These are phyloP conservation scores for Pyrenula massariospora DNA, from an alignment of 495 filamentous ascomycete species.

Conservation along the genomic window DNA sequence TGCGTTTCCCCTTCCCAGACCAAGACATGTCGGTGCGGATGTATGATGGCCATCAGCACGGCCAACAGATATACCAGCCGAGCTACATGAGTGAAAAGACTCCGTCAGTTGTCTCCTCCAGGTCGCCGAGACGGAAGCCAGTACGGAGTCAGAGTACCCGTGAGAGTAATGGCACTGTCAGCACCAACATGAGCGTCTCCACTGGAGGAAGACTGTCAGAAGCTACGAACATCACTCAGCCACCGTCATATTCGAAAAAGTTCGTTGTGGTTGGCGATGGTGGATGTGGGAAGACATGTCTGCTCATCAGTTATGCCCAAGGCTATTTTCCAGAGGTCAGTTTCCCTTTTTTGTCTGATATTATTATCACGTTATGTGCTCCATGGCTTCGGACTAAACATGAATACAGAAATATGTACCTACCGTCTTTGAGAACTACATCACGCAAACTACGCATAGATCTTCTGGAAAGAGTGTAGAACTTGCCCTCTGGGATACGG, in stretches of 20 bases:
- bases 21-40: conserved; percentile 33
- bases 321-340: conserved; percentile 95
- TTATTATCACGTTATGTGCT: too few relatives aligned
- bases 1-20: not conserved
- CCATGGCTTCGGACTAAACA: not conserved
- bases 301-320: conserved; percentile 95
- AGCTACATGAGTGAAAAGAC: conserved; percentile 22
- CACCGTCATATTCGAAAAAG: conserved; percentile 92
- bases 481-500: conserved; percentile 95
- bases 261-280: conserved; percentile 97
- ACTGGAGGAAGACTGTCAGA: conserved; percentile 57
- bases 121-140: conserved; percentile 35
- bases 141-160: conserved; percentile 49
- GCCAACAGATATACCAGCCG: conserved; percentile 33
- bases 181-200: conserved; percentile 59
- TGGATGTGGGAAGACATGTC: conserved; percentile 96
- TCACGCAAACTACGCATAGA: conserved; percentile 84
- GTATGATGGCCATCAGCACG: conserved; percentile 39
- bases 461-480: conserved; percentile 86
- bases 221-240: conserved; percentile 74
- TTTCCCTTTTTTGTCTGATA: not conserved
- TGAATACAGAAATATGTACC: conserved; percentile 87
- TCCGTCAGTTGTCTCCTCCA: conserved; percentile 29
- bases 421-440: conserved; percentile 99
- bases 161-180: conserved; percentile 70